These are phyloP conservation scores for Paramecium caudatum DNA, from an alignment of 73 alveolate species.

Conservation along the genomic window DNA sequence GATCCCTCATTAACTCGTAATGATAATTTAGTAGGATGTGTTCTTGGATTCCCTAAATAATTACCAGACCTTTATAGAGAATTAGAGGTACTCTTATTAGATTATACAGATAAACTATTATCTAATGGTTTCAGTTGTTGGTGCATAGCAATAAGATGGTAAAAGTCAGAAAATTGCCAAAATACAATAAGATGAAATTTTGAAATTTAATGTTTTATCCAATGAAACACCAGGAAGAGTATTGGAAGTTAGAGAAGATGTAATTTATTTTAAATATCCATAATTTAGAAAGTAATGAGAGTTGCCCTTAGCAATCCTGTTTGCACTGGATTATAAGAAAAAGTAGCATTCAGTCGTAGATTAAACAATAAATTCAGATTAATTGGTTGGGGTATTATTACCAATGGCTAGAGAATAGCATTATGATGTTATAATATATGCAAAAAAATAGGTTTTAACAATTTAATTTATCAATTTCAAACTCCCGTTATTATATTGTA, in stretches of 20 bases:
- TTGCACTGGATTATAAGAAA: constrained; percentile 78
- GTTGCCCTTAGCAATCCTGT: constrained; percentile 81
- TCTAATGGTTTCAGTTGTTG: constrained; percentile 95
- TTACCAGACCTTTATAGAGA: constrained; percentile 96
- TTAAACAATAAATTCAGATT: constrained; percentile 75
- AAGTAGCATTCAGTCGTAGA: constrained; percentile 83
- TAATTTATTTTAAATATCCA: not conserved
- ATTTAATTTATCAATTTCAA: constrained; percentile 34
- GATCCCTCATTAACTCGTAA: constrained; percentile 98
- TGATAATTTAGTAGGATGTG: constrained; percentile 95
- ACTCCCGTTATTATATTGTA: constrained; percentile 5
- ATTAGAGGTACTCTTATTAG: constrained; percentile 16
- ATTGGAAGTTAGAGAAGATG: constrained; percentile 72
- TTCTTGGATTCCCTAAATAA: constrained; percentile 99
- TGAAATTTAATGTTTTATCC: constrained; percentile 80
- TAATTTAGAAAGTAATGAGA: constrained; percentile 68
- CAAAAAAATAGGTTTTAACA: not conserved
- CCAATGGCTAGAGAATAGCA: constrained; percentile 61
- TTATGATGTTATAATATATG: constrained; percentile 48
- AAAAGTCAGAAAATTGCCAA: constrained; percentile 78
- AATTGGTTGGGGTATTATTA: constrained; percentile 78
- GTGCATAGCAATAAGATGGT: constrained; percentile 93
- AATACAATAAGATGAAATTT: constrained; percentile 75
- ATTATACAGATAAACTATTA: constrained; percentile 77
- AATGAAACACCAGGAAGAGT: constrained; percentile 84